Evolutionary conservation across 352 stramenopile genomes (phyloP), one percentile per base, ranked within the genome.

Genomic region (Phytophthora pinifolia): DNA sequence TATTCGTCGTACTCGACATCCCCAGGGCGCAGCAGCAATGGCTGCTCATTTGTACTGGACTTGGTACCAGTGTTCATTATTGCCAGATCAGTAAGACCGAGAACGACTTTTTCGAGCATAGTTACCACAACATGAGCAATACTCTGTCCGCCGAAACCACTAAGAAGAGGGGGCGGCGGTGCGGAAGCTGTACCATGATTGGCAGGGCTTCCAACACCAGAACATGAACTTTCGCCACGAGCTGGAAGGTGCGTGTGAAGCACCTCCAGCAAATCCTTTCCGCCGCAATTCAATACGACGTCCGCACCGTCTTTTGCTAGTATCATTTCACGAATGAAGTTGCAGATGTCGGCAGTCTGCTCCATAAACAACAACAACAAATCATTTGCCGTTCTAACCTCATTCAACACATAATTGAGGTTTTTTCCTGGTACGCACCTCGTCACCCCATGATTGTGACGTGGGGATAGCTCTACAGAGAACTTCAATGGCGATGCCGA

Each of bases 291-390:
- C 9, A 74, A 47, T 7, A 88, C 68, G 17, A 82, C 67, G 15
- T 80, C 64, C 43, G 57, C 46, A 0, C 81, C 81, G 39, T 86
- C 76, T 35, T 56, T 67, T 12, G 65, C 59, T 4, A 76, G 50
- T 22, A 92, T 49, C 27, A 84, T 75, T 53, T 85, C 66, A 35
- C 76, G 75, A 15, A 88, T 42, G 32, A 92, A 92, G 30, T 83
- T 83, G 59, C 64, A 76, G 2, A 84, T 59, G 17, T 92, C 77
- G 9, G 74, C 58, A n/a, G 79, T 65, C 75, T 86, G 10, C 35
- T 12, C 15, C 27, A 32, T 22, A 43, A 9, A 25, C 12, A n/a
- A n/a, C n/a, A n/a, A n/a, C n/a, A n/a, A n/a, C n/a, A n/a, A n/a
- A n/a, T n/a, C n/a, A n/a, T n/a, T n/a, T n/a, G n/a, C n/a, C n/a